phyloP scores from a whole-genome alignment of 805 yeast genomes.

The Saccharomycopsis sp. region DNA sequence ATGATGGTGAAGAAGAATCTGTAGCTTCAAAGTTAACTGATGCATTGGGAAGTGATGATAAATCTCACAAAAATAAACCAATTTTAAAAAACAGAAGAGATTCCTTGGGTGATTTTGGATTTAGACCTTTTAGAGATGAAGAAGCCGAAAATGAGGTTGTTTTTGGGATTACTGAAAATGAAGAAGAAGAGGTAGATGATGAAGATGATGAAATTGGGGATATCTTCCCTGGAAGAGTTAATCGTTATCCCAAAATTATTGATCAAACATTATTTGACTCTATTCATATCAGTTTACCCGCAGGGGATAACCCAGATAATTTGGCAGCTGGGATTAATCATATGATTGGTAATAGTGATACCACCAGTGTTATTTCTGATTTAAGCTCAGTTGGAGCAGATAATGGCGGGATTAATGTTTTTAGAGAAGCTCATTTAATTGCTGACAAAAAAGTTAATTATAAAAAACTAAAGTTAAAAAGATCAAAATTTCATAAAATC shows the following conservation, averaged over 20 bases:
- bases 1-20: background rate
- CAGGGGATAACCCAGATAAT: constrained; percentile 33
- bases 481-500: constrained; percentile 55
- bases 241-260: constrained; percentile 25
- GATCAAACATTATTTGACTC: constrained; percentile 71
- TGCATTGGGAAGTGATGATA: background rate
- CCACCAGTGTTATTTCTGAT: constrained; percentile 1
- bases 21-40: background rate
- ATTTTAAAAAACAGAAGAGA: constrained; percentile 10
- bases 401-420: background rate
- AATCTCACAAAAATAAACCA: background rate
- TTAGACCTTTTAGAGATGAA: constrained; percentile 11
- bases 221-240: constrained; percentile 11
- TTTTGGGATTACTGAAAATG: constrained; percentile 16
- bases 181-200: background rate
- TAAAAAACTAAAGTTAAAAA: constrained; percentile 44
- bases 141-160: no score
- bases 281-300: constrained; percentile 55
- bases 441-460: constrained; percentile 24
- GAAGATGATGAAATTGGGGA: constrained; percentile 17
- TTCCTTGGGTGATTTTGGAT: constrained; percentile 18
- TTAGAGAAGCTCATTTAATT: constrained; percentile 5
- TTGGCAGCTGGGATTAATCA: constrained; percentile 46
- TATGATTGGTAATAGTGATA: constrained; percentile 23
- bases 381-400: background rate